Percentiles rank a stretch among this genome's conserved stretches.
Evolutionary conservation across 2,329 filamentous ascomycete species (phyloP).

Genomic region (Aureobasidium leucospermi): DNA sequence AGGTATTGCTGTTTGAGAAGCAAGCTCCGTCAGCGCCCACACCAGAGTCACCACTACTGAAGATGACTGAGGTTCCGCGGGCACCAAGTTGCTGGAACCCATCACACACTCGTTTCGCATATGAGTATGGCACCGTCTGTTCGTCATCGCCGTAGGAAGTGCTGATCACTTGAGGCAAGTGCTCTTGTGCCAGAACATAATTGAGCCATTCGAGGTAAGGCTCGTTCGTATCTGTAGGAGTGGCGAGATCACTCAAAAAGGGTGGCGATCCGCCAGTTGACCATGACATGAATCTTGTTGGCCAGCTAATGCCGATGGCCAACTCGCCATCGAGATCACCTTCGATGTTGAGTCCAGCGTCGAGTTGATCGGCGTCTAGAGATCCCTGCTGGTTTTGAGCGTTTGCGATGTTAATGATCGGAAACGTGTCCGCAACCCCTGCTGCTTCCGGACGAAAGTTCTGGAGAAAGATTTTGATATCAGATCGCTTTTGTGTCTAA

Average conservation of each 20-base stretch:
- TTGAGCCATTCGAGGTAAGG: constrained; percentile 57
- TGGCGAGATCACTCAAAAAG: constrained; percentile 42
- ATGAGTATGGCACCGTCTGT: constrained; percentile 52
- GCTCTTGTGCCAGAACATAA: constrained; percentile 46
- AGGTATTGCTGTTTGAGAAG: constrained; percentile 36
- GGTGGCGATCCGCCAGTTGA: constrained; percentile 52
- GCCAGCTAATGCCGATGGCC: constrained; percentile 47
- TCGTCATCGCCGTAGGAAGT: constrained; percentile 60
- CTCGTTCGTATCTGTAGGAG: constrained; percentile 53
- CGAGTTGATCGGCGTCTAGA: not conserved
- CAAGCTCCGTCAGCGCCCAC: constrained; percentile 38
- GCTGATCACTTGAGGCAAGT: constrained; percentile 55
- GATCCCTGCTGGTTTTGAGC: constrained; percentile 12
- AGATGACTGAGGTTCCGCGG: constrained; percentile 55
- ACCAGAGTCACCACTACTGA: constrained; percentile 55
- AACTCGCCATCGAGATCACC: constrained; percentile 60
- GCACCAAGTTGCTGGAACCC: constrained; percentile 57
- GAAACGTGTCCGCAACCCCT: constrained; percentile 47
- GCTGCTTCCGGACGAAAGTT: constrained; percentile 46
- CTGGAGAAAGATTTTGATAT: constrained; percentile 50
- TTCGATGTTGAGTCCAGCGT: constrained; percentile 39
- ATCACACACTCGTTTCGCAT: constrained; percentile 54
- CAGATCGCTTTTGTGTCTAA: constrained; percentile 41
- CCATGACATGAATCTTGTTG: constrained; percentile 50
- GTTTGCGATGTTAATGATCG: constrained; percentile 8